Percentiles rank a stretch among this genome's conserved stretches.
Conservation (phyloP, 2,329 filamentous ascomycete genomes). For the Colletotrichum liaoningense region DNA sequence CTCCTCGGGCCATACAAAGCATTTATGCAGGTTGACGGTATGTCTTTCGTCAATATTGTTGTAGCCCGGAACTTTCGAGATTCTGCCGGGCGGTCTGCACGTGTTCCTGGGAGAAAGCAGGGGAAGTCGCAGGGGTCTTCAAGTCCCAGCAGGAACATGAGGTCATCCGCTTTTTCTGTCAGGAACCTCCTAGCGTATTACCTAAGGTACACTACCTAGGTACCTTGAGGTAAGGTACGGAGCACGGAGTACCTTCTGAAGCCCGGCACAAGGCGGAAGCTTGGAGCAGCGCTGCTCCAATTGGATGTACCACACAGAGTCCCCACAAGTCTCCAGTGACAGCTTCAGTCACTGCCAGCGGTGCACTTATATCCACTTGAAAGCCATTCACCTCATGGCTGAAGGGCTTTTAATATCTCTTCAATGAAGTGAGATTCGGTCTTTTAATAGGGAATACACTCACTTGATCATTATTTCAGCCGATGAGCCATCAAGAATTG, state of each 20-base stretch:
- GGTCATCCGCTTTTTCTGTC: conserved; percentile 21
- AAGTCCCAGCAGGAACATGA: conserved; percentile 23
- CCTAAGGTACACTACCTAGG: background rate
- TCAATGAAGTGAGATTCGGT: background rate
- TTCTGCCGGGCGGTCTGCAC: conserved; percentile 50
- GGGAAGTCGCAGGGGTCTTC: conserved; percentile 24
- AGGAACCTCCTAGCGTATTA: conserved; percentile 7
- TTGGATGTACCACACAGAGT: background rate
- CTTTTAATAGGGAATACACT: background rate
- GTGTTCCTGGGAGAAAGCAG: conserved; percentile 1
- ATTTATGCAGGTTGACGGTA: conserved; percentile 36
- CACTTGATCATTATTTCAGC: no score
- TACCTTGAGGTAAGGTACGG: no score
- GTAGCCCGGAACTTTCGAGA: conserved; percentile 38
- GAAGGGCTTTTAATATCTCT: background rate
- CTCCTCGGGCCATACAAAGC: conserved; percentile 25
- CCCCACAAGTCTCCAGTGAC: conserved; percentile 9
- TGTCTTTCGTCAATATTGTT: conserved; percentile 16
- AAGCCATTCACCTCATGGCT: background rate
- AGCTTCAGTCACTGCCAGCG: background rate
- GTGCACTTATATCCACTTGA: conserved; percentile 2
- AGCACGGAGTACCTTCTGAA: no score
- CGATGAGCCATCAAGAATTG: no score
- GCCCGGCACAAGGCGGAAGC: no score
- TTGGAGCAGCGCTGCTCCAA: no score